Conservation (phyloP, 371 early-diverging fungal species). For the Mucor racemosus region DNA sequence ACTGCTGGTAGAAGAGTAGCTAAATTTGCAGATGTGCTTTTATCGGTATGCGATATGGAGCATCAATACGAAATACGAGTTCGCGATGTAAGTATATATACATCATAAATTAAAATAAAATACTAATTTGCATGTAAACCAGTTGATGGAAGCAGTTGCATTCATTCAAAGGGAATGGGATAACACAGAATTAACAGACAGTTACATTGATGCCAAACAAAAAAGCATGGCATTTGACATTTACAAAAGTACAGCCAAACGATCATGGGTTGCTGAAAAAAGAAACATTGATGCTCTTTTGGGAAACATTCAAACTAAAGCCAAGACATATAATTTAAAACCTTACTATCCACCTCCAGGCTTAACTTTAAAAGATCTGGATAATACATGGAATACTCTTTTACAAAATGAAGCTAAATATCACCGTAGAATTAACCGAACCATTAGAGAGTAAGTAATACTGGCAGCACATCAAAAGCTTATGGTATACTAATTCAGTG, state of each 20-base stretch:
- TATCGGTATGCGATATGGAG: constrained; percentile 87
- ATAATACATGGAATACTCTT: constrained; percentile 75
- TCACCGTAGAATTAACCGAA: constrained; percentile 78
- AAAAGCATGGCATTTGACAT: constrained; percentile 75
- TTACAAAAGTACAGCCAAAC: constrained; percentile 85
- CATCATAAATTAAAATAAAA: background rate
- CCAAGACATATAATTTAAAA: constrained; percentile 88
- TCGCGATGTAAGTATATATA: constrained; percentile 34
- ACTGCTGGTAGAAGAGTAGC: constrained; percentile 91
- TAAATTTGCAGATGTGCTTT: constrained; percentile 88
- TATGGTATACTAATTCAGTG: background rate
- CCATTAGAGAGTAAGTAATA: constrained; percentile 74
- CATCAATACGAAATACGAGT: constrained; percentile 90
- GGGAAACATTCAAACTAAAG: constrained; percentile 94
- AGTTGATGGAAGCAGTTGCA: constrained; percentile 69
- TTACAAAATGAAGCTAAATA: constrained; percentile 77
- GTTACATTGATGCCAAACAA: constrained; percentile 77
- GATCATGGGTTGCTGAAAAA: constrained; percentile 90
- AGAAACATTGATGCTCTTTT: constrained; percentile 86
- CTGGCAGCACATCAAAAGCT: background rate
- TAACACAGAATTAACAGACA: constrained; percentile 61
- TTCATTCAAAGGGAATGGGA: constrained; percentile 72
- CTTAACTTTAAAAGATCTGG: constrained; percentile 75
- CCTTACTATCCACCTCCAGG: constrained; percentile 87
- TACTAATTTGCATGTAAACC: background rate